These are phyloP conservation scores for Leucogyrophana mollusca DNA, from an alignment of 768 basidiomycete species.

Conservation along the genomic window DNA sequence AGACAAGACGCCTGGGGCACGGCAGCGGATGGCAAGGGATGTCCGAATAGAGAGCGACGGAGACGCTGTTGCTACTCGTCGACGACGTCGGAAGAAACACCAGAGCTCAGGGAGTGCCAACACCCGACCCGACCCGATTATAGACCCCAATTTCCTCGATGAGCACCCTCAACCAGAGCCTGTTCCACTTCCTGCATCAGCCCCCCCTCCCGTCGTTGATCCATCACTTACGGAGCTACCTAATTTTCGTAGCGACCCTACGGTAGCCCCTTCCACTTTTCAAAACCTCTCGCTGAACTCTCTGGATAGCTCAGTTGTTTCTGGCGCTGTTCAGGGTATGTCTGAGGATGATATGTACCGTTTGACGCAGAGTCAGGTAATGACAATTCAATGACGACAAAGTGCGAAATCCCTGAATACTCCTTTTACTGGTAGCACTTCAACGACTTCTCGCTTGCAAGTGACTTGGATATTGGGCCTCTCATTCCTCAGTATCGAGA, in stretches of 20 bases:
- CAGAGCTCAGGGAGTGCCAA: slow-evolving; percentile 3
- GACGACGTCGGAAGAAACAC: slow-evolving; percentile 19
- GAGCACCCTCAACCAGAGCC: background rate
- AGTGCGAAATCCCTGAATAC: no score
- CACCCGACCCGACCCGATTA: slow-evolving; percentile 4
- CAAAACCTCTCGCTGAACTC: slow-evolving; percentile 4
- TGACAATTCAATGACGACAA: slow-evolving; percentile 2
- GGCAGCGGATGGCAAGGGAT: slow-evolving; percentile 57
- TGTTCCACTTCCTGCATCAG: slow-evolving; percentile 1
- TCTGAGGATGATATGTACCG: slow-evolving; percentile 10
- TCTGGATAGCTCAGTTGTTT: slow-evolving; percentile 7
- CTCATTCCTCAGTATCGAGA: slow-evolving; percentile 1
- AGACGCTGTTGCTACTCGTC: slow-evolving; percentile 22
- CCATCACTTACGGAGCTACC: slow-evolving; percentile 21
- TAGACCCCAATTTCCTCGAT: background rate
- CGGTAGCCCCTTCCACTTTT: background rate
- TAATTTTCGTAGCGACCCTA: slow-evolving; percentile 11
- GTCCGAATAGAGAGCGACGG: slow-evolving; percentile 31
- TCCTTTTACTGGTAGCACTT: no score
- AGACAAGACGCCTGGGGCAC: slow-evolving; percentile 76
- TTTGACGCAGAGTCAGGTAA: slow-evolving; percentile 28
- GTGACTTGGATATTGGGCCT: slow-evolving; percentile 3
- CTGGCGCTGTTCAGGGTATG: slow-evolving; percentile 9
- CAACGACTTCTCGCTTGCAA: slow-evolving; percentile 5
- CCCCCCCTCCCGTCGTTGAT: slow-evolving; percentile 18